Evolutionary conservation across 129 eudicot species (phyloP).

Genomic region (Flaveria ramosissima): DNA sequence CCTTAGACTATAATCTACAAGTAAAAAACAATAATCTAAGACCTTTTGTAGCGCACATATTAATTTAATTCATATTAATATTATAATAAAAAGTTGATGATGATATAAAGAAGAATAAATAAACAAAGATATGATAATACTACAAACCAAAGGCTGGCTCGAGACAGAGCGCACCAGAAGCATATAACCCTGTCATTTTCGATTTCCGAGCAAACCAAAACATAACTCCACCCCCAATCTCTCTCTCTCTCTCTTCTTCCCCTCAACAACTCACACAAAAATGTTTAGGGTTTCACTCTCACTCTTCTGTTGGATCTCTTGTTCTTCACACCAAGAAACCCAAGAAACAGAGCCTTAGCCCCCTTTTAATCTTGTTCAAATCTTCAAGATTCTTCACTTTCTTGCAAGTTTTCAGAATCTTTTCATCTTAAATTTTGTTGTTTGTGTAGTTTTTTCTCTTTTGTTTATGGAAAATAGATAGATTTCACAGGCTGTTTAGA

Average conservation of each 20-base stretch:
- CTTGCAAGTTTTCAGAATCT: slow-evolving; percentile 14
- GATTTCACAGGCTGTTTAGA: slow-evolving; percentile 20
- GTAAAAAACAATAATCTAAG: too few relatives aligned
- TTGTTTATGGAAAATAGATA: slow-evolving; percentile 19
- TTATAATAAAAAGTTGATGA: neutral
- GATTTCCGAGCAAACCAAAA: slow-evolving; percentile 51
- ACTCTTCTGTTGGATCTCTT: slow-evolving; percentile 28
- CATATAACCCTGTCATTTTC: slow-evolving; percentile 53
- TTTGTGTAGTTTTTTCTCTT: neutral
- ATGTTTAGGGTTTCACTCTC: slow-evolving; percentile 41
- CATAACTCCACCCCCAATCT: slow-evolving; percentile 7
- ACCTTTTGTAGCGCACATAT: too few relatives aligned
- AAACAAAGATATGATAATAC: slow-evolving; percentile 11
- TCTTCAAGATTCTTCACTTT: neutral
- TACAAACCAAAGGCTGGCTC: slow-evolving; percentile 28
- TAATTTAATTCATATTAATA: too few relatives aligned
- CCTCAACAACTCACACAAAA: neutral
- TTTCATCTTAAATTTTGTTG: slow-evolving; percentile 5
- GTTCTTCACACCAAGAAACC: slow-evolving; percentile 32
- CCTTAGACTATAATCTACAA: too few relatives aligned
- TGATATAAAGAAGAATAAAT: neutral
- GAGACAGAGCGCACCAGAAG: slow-evolving; percentile 15
- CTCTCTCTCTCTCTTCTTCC: slow-evolving; percentile 22
- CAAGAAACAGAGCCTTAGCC: slow-evolving; percentile 41
- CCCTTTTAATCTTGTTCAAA: neutral